Base-by-base conservation (phyloP, 129 eudicot species). In the Pittosporum tobira region DNA sequence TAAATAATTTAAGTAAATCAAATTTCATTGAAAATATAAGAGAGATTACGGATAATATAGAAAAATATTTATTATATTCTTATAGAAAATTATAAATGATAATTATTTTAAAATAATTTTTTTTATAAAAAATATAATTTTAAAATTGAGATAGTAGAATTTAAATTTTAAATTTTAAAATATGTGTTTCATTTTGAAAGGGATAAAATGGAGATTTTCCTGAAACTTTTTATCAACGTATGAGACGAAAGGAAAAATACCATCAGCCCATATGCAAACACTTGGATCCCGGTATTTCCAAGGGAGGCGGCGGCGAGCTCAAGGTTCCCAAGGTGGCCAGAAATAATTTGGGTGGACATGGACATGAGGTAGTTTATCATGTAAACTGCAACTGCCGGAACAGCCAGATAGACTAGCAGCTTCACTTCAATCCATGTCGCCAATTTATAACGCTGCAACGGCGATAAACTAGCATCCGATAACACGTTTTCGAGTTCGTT, bases 271-370 rank as follows among this genome's bases (percentile, higher is more conserved):
- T 71, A 71, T 34, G 70, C 70, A 14, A 71, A 31, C 4, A 71
- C 20, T 29, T 71, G 76, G 31, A 71, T 57, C 30, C 76, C 76
- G 7, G 60, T 56, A 20, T 71, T 71, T 12, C 70, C 68, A 9
- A 70, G 69, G 19, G 69, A 62, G 40, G 69, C 28, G 20, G 75
- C 75, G 28, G 70, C 75, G 14, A 70, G 69, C 30, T 70, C 75
- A 29, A 70, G 69, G 31, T 70, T 70, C 4, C 75, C 75, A 13
- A 70, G 70, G 44, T 70, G 75, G 18, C 70, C 75, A 4, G 57
- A 70, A 36, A 70, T 62, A 27, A 70, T 71, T 25, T 56, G 76
- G 4, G 76, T 63, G 15, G 76, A 63, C 65, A 71, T 56, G 0
- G 71, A 71, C 22, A 28, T 71, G 13, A 56, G 36, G 19, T 63